Evolutionary conservation across 495 filamentous ascomycete species (phyloP).

Genomic region (Tetracladium marchalianum): DNA sequence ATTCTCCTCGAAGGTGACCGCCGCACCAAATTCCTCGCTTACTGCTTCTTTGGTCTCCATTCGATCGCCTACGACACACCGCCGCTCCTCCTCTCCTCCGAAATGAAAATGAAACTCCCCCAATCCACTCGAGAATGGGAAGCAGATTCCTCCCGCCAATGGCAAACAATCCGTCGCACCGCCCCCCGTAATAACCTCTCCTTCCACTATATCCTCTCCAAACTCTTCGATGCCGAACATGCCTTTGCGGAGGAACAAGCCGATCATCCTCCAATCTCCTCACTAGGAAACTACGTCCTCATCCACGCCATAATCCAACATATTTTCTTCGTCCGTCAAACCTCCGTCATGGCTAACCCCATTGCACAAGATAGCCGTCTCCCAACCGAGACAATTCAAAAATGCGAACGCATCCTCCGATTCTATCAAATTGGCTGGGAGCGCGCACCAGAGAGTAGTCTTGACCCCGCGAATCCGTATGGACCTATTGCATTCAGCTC

Average conservation of each 20-base stretch:
- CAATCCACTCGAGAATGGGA: constrained; percentile 42
- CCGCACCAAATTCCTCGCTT: constrained; percentile 47
- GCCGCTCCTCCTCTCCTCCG: constrained; percentile 49
- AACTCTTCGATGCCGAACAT: constrained; percentile 23
- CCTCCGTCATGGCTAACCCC: constrained; percentile 33
- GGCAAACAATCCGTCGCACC: constrained; percentile 37
- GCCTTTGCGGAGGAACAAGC: constrained; percentile 31
- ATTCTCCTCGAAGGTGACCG: constrained; percentile 39
- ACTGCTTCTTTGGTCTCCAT: constrained; percentile 50
- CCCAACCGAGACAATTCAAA: constrained; percentile 43
- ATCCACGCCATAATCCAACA: constrained; percentile 62
- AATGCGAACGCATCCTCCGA: constrained; percentile 47
- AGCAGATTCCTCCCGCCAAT: constrained; percentile 38
- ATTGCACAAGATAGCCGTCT: constrained; percentile 36
- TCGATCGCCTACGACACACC: constrained; percentile 48
- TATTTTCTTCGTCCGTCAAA: constrained; percentile 56
- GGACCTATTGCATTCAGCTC: constrained; percentile 60
- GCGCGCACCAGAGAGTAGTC: constrained; percentile 38
- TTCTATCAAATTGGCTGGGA: constrained; percentile 58
- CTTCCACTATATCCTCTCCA: constrained; percentile 39
- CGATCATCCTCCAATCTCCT: constrained; percentile 43
- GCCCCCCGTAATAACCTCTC: constrained; percentile 32
- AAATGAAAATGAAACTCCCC: constrained; percentile 51
- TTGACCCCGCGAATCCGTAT: constrained; percentile 40
- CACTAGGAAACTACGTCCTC: constrained; percentile 56